Evolutionary conservation across 2,329 filamentous ascomycete genomes (phyloP).

Genomic region (Arachnomyces sp.): DNA sequence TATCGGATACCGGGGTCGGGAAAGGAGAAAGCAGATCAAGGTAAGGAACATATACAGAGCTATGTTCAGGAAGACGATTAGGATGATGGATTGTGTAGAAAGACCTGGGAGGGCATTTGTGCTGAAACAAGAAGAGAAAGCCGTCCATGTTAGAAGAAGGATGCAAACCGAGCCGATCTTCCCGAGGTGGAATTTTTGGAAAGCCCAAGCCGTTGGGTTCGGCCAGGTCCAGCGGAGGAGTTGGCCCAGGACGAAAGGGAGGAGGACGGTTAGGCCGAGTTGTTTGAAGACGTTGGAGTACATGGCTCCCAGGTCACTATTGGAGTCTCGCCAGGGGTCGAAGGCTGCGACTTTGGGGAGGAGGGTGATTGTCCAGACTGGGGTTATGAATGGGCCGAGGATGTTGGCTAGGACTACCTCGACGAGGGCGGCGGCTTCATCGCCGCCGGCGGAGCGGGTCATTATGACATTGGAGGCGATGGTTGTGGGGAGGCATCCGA

Average conservation of each 20-base stretch:
- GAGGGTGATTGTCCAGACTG: slow-evolving; percentile 51
- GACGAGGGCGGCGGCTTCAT: slow-evolving; percentile 58
- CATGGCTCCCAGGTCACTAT: slow-evolving; percentile 51
- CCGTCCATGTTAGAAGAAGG: slow-evolving; percentile 50
- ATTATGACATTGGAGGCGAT: slow-evolving; percentile 68
- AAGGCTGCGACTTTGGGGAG: slow-evolving; percentile 39
- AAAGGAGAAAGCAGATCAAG: slow-evolving; percentile 46
- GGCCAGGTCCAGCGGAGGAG: slow-evolving; percentile 50
- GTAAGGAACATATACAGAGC: slow-evolving; percentile 58
- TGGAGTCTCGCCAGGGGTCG: slow-evolving; percentile 37
- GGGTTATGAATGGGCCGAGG: slow-evolving; percentile 59
- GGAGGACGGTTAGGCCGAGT: slow-evolving; percentile 58
- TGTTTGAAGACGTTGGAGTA: slow-evolving; percentile 62
- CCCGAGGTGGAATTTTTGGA: slow-evolving; percentile 47
- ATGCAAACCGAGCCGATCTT: slow-evolving; percentile 41
- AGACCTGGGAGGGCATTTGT: slow-evolving; percentile 55
- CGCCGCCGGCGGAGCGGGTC: slow-evolving; percentile 61
- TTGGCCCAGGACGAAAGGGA: slow-evolving; percentile 59
- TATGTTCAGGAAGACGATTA: slow-evolving; percentile 62
- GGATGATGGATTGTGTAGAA: slow-evolving; percentile 54
- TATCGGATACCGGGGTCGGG: no score
- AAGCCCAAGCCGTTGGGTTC: slow-evolving; percentile 28
- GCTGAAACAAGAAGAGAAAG: slow-evolving; percentile 46
- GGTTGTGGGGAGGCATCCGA: slow-evolving; percentile 63
- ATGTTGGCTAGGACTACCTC: slow-evolving; percentile 66